phyloP scores from a whole-genome alignment of 2,329 filamentous ascomycete genomes.

The Metarhizium humberi region DNA sequence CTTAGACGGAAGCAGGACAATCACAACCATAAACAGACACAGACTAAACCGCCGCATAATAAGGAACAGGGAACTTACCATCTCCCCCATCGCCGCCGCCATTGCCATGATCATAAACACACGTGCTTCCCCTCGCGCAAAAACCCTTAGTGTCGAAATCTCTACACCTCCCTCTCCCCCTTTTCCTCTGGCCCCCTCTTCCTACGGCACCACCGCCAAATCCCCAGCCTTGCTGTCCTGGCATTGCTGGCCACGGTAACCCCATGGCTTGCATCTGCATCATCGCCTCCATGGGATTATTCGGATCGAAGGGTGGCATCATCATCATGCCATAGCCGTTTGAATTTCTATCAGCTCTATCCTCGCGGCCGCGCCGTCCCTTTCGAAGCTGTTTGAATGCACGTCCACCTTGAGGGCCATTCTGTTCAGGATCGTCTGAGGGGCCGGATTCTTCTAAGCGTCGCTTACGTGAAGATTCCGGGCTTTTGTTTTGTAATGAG shows the following conservation, averaged over 20 bases:
- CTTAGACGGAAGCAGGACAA: neutral
- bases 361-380: constrained; percentile 28
- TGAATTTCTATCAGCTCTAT: constrained; percentile 12
- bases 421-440: neutral
- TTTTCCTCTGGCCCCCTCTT: constrained; percentile 24
- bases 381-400: constrained; percentile 52
- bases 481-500: neutral
- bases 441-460: constrained; percentile 22
- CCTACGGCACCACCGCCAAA: constrained; percentile 1
- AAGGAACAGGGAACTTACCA: constrained; percentile 11
- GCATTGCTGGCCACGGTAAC: constrained; percentile 29
- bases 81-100: constrained; percentile 8
- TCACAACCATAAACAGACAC: neutral
- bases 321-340: constrained; percentile 7
- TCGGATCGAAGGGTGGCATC: constrained; percentile 43
- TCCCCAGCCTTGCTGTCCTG: constrained; percentile 20
- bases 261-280: constrained; percentile 52
- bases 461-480: constrained; percentile 22
- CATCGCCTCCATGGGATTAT: constrained; percentile 52
- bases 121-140: constrained; percentile 57
- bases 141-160: constrained; percentile 67
- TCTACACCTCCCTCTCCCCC: constrained; percentile 43
- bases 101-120: constrained; percentile 57
- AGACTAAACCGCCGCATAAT: neutral
- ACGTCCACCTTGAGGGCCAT: constrained; percentile 18